Evolutionary conservation across 192 early-diverging fungal species (phyloP).

Genomic region (Mortierella alpina): DNA sequence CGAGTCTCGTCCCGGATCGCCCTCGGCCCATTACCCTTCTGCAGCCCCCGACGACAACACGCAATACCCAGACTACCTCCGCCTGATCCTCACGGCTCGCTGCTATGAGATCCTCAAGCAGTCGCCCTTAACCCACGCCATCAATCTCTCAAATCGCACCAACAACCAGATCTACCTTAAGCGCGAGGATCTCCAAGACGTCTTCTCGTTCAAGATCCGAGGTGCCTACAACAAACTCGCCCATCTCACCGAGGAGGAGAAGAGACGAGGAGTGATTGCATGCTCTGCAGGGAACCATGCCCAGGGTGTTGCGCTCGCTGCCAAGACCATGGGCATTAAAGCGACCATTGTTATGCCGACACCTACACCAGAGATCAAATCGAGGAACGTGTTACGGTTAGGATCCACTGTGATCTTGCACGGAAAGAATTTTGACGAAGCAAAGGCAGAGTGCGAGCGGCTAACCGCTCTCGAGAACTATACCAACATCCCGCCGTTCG

Average conservation of each 20-base stretch:
- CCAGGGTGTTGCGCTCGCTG: conserved; percentile 95
- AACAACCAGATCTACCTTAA: conserved; percentile 85
- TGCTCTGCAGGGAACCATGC: conserved; percentile 99
- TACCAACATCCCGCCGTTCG: conserved; percentile 96
- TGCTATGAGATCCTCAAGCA: conserved; percentile 96
- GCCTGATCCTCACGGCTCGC: conserved; percentile 91
- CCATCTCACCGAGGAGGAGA: conserved; percentile 83
- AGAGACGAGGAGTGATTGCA: conserved; percentile 88
- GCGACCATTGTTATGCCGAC: conserved; percentile 99
- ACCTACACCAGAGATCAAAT: conserved; percentile 84
- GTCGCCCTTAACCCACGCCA: conserved; percentile 87
- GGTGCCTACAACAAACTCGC: conserved; percentile 96
- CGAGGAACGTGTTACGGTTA: conserved; percentile 88
- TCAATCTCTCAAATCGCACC: conserved; percentile 81
- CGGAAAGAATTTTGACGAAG: conserved; percentile 96
- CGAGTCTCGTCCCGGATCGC: conserved; percentile 18
- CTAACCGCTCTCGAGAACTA: conserved; percentile 76
- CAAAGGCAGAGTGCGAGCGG: conserved; percentile 86
- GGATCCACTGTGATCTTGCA: conserved; percentile 91
- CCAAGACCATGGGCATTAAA: conserved; percentile 90
- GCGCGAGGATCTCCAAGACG: conserved; percentile 96
- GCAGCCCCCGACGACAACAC: background rate
- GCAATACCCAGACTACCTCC: conserved; percentile 85
- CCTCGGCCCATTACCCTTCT: background rate
- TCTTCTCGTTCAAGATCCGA: conserved; percentile 98